These are phyloP conservation scores for Botrytis paeoniae DNA, from an alignment of 2,329 filamentous ascomycete species.

Conservation along the genomic window DNA sequence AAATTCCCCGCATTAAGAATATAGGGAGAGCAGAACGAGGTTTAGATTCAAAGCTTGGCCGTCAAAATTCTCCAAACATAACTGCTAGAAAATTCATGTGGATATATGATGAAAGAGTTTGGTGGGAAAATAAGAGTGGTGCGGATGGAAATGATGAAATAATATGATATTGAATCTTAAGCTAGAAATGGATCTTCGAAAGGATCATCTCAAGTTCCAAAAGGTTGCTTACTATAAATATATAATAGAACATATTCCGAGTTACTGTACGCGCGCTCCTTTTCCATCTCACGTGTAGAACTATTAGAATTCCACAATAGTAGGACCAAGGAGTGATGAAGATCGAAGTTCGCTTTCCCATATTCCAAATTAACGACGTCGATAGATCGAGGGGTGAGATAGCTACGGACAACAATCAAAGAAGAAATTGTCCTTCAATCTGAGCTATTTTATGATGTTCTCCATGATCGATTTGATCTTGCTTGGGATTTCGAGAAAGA, in stretches of 20 bases:
- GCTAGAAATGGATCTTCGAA: not conserved
- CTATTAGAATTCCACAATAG: rapidly evolving
- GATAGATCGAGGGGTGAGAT: too few relatives aligned
- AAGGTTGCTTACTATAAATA: not conserved
- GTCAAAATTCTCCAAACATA: too few relatives aligned
- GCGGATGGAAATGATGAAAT: not conserved
- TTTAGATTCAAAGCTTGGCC: too few relatives aligned
- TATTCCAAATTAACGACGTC: too few relatives aligned
- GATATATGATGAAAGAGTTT: not conserved
- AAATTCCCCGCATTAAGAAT: too few relatives aligned
- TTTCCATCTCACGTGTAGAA: too few relatives aligned
- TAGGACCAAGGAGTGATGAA: not conserved
- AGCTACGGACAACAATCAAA: too few relatives aligned
- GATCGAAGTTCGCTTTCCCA: not conserved
- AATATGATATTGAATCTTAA: not conserved
- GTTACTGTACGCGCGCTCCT: too few relatives aligned
- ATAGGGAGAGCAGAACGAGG: too few relatives aligned
- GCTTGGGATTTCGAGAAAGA: not conserved
- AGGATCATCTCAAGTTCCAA: not conserved
- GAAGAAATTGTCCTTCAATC: too few relatives aligned
- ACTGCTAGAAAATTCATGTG: too few relatives aligned
- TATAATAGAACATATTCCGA: not conserved
- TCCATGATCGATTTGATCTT: not conserved
- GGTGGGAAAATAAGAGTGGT: not conserved
- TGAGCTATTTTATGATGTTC: too few relatives aligned